Evolutionary conservation across 805 yeast genomes (phyloP).

Genomic region (Grigorovia jiainica): DNA sequence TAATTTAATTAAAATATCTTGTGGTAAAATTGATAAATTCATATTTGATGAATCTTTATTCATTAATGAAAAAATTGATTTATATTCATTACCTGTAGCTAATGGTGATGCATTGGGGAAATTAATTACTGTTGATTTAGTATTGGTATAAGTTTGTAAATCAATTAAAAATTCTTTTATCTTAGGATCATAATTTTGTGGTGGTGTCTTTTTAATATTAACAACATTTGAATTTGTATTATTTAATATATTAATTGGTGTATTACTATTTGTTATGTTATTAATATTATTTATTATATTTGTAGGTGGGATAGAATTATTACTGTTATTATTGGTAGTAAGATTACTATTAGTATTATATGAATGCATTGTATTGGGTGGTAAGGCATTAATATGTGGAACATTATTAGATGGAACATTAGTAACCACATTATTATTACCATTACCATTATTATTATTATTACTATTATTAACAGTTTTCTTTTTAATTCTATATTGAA

Average conservation of each 20-base stretch:
- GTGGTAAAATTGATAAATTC: constrained; percentile 58
- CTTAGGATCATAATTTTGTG: no score
- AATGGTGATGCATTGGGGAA: constrained; percentile 29
- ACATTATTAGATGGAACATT: constrained; percentile 6
- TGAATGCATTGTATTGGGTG: not conserved
- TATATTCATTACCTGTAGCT: constrained; percentile 40
- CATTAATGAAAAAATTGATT: constrained; percentile 59
- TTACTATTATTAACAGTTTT: not conserved
- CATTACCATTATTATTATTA: constrained; percentile 9
- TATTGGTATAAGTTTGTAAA: constrained; percentile 23
- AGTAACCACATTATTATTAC: no score
- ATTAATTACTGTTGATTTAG: constrained; percentile 14
- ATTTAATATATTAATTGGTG: no score
- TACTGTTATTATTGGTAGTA: not conserved
- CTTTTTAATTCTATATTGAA: constrained; percentile 5
- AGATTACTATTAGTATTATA: not conserved
- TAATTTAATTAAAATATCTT: constrained; percentile 50
- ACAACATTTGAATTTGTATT: no score
- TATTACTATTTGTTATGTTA: not conserved
- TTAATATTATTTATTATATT: not conserved
- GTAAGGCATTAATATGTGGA: not conserved
- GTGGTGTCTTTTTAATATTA: no score
- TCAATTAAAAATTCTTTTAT: constrained; percentile 2
- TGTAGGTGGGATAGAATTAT: not conserved
- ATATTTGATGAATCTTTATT: constrained; percentile 53